Evolutionary conservation across 202 grass and related monocot genomes (phyloP).

Genomic region (Zizania palustris): DNA sequence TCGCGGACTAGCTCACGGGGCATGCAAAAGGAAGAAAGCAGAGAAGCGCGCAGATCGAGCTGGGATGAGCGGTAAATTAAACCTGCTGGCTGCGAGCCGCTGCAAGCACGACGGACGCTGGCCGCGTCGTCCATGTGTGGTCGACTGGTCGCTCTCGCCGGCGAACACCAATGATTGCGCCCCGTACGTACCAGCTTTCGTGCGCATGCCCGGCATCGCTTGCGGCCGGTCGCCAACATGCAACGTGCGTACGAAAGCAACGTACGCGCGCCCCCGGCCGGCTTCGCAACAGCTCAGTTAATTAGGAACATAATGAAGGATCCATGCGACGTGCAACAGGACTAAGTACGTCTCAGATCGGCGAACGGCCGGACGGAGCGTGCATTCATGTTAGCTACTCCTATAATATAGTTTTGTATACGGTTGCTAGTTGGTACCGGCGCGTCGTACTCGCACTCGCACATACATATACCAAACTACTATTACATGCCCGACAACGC

Average conservation of each 20-base stretch:
- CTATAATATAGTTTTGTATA: background rate
- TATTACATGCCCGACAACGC: background rate
- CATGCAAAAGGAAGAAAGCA: background rate
- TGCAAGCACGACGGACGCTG: constrained; percentile 10
- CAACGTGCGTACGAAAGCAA: constrained; percentile 34
- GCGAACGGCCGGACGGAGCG: background rate
- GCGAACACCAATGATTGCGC: constrained; percentile 11
- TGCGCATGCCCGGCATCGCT: constrained; percentile 14
- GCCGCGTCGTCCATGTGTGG: constrained; percentile 11
- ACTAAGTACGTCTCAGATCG: constrained; percentile 10
- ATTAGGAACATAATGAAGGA: background rate
- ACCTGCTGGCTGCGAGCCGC: background rate
- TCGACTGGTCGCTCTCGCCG: constrained; percentile 41
- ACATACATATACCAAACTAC: background rate
- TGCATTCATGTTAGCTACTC: no score
- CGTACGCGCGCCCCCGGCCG: background rate
- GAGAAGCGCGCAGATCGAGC: no score
- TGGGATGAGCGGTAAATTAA: background rate
- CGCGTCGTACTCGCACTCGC: background rate
- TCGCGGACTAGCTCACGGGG: constrained; percentile 36
- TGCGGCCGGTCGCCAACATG: constrained; percentile 33
- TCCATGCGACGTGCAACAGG: background rate
- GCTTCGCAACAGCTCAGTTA: constrained; percentile 16
- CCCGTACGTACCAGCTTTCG: constrained; percentile 27
- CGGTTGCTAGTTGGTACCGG: background rate